Evolutionary conservation across 495 filamentous ascomycete genomes (phyloP).

Genomic region (Talaromyces nanjingensis): DNA sequence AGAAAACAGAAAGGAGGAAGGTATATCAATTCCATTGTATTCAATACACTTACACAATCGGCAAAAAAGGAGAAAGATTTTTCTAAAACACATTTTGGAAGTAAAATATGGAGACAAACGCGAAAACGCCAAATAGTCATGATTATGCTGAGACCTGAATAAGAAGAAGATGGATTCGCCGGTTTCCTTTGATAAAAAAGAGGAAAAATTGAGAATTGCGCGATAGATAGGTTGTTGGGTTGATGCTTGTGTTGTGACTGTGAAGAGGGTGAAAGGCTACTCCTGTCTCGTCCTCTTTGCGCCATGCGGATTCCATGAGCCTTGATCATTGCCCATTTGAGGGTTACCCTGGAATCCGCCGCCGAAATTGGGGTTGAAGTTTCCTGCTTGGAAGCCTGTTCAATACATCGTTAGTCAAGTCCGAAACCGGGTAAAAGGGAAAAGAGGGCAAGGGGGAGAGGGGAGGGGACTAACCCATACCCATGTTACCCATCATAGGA

Average conservation of each 20-base stretch:
- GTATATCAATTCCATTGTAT: not conserved
- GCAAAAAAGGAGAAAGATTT: not conserved
- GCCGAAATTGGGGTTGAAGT: constrained; percentile 71
- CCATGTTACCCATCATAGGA: constrained; percentile 53
- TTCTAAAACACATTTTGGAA: not conserved
- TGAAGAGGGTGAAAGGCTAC: constrained; percentile 21
- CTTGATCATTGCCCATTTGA: constrained; percentile 44
- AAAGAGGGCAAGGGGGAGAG: constrained; percentile 33
- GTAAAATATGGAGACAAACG: not conserved
- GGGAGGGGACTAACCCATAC: constrained; percentile 43
- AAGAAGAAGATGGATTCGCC: not conserved
- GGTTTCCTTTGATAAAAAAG: not conserved
- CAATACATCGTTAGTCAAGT: not conserved
- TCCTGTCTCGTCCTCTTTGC: constrained; percentile 71
- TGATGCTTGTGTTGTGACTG: not conserved
- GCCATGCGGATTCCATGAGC: constrained; percentile 76
- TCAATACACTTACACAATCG: not conserved
- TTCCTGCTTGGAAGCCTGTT: constrained; percentile 38
- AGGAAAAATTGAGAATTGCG: not conserved
- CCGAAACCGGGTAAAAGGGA: constrained; percentile 11
- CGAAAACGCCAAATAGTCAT: not conserved
- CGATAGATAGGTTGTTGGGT: not conserved
- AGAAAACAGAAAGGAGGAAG: not conserved
- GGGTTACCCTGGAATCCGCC: constrained; percentile 69
- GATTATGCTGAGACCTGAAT: not conserved